Conservation (phyloP, 2,329 filamentous ascomycete species). For the Claviceps purpurea region DNA sequence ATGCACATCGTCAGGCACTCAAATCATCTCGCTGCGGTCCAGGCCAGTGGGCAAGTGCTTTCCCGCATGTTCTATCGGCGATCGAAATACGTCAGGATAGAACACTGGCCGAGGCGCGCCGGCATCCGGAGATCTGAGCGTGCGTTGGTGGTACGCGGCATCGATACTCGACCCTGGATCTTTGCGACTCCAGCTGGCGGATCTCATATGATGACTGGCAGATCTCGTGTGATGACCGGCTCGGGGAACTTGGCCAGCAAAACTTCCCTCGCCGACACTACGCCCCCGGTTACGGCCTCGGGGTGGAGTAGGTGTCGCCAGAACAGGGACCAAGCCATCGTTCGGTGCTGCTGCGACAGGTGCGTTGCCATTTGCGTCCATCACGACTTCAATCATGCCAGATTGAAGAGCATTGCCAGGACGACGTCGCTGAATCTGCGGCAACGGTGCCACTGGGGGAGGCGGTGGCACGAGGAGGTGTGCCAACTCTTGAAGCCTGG, state of each 20-base stretch:
- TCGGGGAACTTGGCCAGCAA: conserved; percentile 41
- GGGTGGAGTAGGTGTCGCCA: conserved; percentile 30
- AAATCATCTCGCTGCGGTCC: conserved; percentile 43
- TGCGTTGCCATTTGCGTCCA: conserved; percentile 41
- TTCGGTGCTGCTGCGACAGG: conserved; percentile 21
- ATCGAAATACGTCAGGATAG: conserved; percentile 22
- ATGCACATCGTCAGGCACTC: conserved; percentile 1
- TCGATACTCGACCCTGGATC: conserved; percentile 21
- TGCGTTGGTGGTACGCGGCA: conserved; percentile 10
- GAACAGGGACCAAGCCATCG: conserved; percentile 30
- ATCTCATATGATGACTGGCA: conserved; percentile 46
- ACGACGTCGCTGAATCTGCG: conserved; percentile 26
- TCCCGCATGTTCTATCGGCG: conserved; percentile 18
- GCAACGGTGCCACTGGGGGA: conserved; percentile 46
- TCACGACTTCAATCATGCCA: conserved; percentile 52
- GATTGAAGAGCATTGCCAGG: conserved; percentile 34
- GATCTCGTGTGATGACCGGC: conserved; percentile 48
- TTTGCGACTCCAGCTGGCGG: conserved; percentile 42
- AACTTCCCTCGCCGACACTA: conserved; percentile 38
- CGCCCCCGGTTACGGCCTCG: conserved; percentile 42
- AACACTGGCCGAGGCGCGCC: conserved; percentile 22
- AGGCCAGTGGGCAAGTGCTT: conserved; percentile 37
- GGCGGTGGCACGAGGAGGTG: conserved; percentile 48
- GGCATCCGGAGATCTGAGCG: conserved; percentile 17
- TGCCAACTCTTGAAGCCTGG: conserved; percentile 48